Evolutionary conservation across 306 rosid species (phyloP).

Genomic region (Myrica gale): DNA sequence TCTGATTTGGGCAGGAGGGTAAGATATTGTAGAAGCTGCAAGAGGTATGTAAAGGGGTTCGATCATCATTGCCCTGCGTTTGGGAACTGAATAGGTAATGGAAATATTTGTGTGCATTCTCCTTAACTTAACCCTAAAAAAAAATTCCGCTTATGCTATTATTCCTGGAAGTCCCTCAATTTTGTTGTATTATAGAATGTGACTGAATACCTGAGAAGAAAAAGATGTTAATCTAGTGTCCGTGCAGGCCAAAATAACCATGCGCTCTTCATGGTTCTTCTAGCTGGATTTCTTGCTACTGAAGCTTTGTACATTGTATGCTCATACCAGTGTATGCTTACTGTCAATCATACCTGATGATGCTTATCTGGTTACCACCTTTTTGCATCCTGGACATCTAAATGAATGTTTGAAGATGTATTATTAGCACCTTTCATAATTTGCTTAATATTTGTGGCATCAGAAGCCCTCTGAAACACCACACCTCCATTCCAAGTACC

Average conservation of each 20-base stretch:
- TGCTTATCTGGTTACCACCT: neutral
- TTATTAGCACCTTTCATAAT: neutral
- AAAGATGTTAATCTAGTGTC: conserved; percentile 6
- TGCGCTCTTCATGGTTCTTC: conserved; percentile 42
- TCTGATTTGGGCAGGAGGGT: conserved; percentile 32
- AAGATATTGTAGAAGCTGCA: conserved; percentile 41
- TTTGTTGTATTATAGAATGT: neutral
- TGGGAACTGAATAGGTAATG: conserved; percentile 52
- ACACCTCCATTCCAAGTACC: no score
- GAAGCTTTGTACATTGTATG: conserved; percentile 47
- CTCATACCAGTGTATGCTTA: conserved; percentile 37
- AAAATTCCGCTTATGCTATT: conserved; percentile 1
- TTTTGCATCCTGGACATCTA: neutral
- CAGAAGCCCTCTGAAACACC: neutral
- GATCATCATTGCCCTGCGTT: conserved; percentile 62
- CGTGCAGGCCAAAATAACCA: conserved; percentile 47
- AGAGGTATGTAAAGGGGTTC: conserved; percentile 33
- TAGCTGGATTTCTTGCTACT: conserved; percentile 38
- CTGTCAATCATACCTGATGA: neutral
- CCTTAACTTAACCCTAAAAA: no score
- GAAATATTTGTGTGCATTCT: neutral
- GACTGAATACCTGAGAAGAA: neutral
- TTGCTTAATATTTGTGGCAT: neutral
- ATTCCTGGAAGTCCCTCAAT: neutral
- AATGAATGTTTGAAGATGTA: neutral